phyloP scores from a whole-genome alignment of 306 rosid species.

The Sesbania bispinosa region DNA sequence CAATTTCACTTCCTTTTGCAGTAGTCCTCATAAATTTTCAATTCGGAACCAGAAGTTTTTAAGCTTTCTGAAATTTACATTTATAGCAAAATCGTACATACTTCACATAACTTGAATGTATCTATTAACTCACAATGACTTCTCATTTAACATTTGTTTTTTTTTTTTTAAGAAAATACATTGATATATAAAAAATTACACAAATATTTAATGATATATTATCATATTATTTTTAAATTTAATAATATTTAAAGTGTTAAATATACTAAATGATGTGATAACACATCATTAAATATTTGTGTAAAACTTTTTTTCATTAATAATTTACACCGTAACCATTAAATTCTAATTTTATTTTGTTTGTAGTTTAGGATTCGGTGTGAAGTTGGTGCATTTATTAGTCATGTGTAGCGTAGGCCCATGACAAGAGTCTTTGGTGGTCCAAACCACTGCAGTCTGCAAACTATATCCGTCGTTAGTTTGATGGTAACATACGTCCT shows the following conservation, averaged over 20 bases:
- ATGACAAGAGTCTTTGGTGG: background rate
- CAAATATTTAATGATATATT: no score
- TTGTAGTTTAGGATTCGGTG: background rate
- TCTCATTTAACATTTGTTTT: background rate
- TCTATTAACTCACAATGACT: background rate
- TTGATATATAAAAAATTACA: no score
- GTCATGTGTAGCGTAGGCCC: background rate
- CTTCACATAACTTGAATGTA: background rate
- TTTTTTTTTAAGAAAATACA: no score
- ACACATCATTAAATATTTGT: no score
- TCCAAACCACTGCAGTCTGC: background rate
- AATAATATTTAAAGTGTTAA: no score
- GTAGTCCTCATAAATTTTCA: background rate
- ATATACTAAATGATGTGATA: no score
- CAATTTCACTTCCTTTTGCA: background rate
- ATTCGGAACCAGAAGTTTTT: background rate
- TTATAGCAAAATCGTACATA: conserved; percentile 12
- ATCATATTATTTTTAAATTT: no score
- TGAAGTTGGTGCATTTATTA: conserved; percentile 20
- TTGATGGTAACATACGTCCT: no score
- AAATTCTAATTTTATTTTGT: background rate
- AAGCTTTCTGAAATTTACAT: conserved; percentile 8
- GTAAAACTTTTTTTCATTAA: no score
- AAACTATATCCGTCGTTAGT: background rate
- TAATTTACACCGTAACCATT: background rate